phyloP scores from a whole-genome alignment of 305 asterid species.

The Rubia tinctorum region DNA sequence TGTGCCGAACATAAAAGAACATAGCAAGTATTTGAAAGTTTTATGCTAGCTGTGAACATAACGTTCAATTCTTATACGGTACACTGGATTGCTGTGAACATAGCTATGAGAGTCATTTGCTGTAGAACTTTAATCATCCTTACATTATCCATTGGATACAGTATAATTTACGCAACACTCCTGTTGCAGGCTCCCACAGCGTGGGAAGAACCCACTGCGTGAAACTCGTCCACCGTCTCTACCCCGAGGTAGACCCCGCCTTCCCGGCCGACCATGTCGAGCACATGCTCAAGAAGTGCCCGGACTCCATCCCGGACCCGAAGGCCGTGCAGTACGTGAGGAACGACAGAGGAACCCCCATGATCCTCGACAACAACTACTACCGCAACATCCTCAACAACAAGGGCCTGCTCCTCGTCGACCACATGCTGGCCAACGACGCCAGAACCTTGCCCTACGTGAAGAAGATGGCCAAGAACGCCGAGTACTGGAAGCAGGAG shows the following conservation, averaged over 20 bases:
- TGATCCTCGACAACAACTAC: conserved; percentile 91
- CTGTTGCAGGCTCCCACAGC: conserved; percentile 74
- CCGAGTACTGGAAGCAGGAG: conserved; percentile 74
- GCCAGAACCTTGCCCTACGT: conserved; percentile 74
- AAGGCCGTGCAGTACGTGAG: conserved; percentile 98
- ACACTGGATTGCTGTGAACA: too few species aligned
- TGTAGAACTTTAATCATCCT: too few species aligned
- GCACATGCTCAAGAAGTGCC: conserved; percentile 97
- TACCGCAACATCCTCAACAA: conserved; percentile 86
- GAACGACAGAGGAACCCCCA: conserved; percentile 95
- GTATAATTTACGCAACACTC: too few species aligned
- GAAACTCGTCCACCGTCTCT: conserved; percentile 91
- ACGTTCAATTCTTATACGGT: too few species aligned
- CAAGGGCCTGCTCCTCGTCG: conserved; percentile 83
- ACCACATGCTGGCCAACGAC: conserved; percentile 79
- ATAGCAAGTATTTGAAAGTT: too few species aligned
- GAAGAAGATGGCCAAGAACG: conserved; percentile 96
- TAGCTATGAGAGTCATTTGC: too few species aligned
- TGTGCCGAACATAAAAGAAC: too few species aligned
- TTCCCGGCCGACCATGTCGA: conserved; percentile 76
- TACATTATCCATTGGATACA: too few species aligned
- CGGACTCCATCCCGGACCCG: conserved; percentile 94
- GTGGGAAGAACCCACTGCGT: conserved; percentile 96
- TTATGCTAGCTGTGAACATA: too few species aligned
- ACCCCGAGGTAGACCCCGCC: conserved; percentile 92